Percentiles rank a stretch among this genome's conserved stretches.
Conservation (phyloP, 495 filamentous ascomycete species). For the Aspergillus heteromorphus region DNA sequence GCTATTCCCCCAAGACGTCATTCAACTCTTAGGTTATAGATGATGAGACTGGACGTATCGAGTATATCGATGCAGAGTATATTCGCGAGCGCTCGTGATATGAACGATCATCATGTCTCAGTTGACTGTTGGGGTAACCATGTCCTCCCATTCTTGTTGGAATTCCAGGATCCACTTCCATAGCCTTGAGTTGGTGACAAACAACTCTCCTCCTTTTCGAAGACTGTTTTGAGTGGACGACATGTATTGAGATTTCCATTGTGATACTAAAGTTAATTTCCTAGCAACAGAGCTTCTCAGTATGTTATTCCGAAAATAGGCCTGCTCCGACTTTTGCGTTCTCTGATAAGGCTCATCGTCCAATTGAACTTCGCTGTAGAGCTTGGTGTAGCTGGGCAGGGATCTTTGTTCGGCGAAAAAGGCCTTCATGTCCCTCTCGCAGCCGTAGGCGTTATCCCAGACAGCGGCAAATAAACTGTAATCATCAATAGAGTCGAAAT, state of each 20-base stretch:
- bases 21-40: too few relatives aligned
- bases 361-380: not conserved
- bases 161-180: not conserved
- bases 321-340: not conserved
- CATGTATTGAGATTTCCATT: not conserved
- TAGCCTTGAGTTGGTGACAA: not conserved
- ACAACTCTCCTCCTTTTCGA: not conserved
- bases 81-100: too few relatives aligned
- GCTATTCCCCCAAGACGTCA: too few relatives aligned
- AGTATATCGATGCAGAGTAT: too few relatives aligned
- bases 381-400: not conserved
- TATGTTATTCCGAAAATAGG: not conserved
- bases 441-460: conserved; percentile 12
- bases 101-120: too few relatives aligned
- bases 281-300: not conserved
- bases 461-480: conserved; percentile 13
- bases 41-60: too few relatives aligned
- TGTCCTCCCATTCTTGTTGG: not conserved
- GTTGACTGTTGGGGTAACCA: too few relatives aligned
- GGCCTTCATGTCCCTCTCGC: conserved; percentile 4
- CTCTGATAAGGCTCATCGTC: not conserved
- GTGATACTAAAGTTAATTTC: not conserved
- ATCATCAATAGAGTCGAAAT: conserved; percentile 15
- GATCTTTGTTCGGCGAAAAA: not conserved
- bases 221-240: not conserved